Conservation (phyloP, 345 rosid genomes). For the Eucalyptus erythrocorys region DNA sequence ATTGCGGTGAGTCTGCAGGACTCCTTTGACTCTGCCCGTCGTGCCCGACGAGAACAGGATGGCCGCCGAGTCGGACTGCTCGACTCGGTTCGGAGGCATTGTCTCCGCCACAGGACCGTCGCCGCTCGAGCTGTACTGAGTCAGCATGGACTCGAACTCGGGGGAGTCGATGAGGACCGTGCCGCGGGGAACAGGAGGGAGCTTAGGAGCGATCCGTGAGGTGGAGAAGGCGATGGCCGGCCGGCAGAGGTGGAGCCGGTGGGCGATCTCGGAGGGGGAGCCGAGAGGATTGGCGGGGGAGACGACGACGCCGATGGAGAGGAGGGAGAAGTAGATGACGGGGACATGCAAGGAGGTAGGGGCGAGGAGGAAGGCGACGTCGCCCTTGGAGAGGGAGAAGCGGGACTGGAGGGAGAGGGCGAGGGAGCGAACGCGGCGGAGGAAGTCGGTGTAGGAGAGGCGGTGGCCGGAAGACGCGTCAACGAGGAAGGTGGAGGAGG, state of each 20-base stretch:
- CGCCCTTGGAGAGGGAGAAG: conserved; percentile 2
- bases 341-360: conserved; percentile 18
- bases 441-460: not conserved
- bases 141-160: conserved; percentile 2
- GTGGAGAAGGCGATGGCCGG: conserved; percentile 7
- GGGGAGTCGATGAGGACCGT: conserved; percentile 3
- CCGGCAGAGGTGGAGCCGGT: conserved; percentile 9
- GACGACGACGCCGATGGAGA: conserved; percentile 18
- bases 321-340: conserved; percentile 11
- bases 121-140: not conserved
- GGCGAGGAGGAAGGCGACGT: conserved; percentile 16
- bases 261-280: conserved; percentile 8
- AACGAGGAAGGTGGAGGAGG: not conserved
- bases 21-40: conserved; percentile 30
- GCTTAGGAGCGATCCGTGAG: not conserved
- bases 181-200: not conserved
- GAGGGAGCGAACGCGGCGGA: not conserved
- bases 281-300: conserved; percentile 13
- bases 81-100: not conserved
- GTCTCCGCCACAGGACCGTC: not conserved
- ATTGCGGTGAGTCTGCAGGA: conserved; percentile 18
- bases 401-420: not conserved
- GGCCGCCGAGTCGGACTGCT: conserved; percentile 18
- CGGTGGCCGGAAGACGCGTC: not conserved
- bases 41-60: conserved; percentile 35